Evolutionary conservation across 257 asterid species (phyloP).

Genomic region (Catharanthus roseus): DNA sequence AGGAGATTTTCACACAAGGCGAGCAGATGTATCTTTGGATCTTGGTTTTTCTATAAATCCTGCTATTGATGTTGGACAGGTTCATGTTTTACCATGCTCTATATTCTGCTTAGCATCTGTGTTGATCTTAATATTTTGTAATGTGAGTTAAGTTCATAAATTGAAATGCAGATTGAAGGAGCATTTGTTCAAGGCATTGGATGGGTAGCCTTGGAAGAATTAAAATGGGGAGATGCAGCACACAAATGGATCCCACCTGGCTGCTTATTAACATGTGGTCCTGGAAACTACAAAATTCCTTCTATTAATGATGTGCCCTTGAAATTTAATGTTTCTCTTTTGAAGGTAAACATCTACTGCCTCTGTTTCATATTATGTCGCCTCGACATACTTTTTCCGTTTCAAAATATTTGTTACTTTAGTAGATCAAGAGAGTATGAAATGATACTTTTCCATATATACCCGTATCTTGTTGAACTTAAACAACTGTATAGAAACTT

Average conservation of each 20-base stretch:
- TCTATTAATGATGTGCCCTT: slow-evolving; percentile 79
- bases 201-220: slow-evolving; percentile 92
- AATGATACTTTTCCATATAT: no score
- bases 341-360: slow-evolving; percentile 52
- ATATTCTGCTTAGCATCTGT: neutral
- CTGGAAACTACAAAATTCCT: slow-evolving; percentile 90
- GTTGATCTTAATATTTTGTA: neutral
- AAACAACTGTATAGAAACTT: no score
- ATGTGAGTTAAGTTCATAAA: neutral
- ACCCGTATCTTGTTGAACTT: no score
- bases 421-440: no score
- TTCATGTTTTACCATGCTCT: slow-evolving; percentile 15
- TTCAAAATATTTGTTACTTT: no score
- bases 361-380: no score
- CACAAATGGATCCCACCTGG: slow-evolving; percentile 90
- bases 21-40: slow-evolving; percentile 71
- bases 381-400: no score
- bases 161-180: slow-evolving; percentile 69
- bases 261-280: slow-evolving; percentile 67
- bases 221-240: slow-evolving; percentile 91
- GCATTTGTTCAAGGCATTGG: slow-evolving; percentile 95
- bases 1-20: slow-evolving; percentile 91
- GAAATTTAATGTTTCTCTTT: slow-evolving; percentile 66
- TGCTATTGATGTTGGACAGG: slow-evolving; percentile 97
- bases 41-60: slow-evolving; percentile 92